Evolutionary conservation across 2,329 filamentous ascomycete species (phyloP).

Genomic region (Albophoma yamanashiensis): DNA sequence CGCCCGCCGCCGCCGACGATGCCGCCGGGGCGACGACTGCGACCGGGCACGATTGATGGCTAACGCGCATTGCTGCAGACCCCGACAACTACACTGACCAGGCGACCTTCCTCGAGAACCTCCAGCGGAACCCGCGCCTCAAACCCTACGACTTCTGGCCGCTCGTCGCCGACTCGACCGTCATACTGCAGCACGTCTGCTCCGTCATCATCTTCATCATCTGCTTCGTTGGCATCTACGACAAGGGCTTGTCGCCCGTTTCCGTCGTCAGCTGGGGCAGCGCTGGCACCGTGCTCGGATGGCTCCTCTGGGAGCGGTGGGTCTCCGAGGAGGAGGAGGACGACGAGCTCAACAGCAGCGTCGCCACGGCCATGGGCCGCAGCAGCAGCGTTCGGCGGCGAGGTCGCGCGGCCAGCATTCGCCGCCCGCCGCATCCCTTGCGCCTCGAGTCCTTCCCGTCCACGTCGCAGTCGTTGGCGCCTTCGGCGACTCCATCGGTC

Average conservation of each 20-base stretch:
- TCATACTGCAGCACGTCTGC: conserved; percentile 94
- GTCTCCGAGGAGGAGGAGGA: conserved; percentile 54
- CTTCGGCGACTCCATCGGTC: conserved; percentile 11
- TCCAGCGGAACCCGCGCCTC: conserved; percentile 87
- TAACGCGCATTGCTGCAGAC: conserved; percentile 36
- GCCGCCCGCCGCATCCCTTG: conserved; percentile 20
- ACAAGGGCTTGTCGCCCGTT: conserved; percentile 80
- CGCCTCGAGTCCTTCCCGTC: conserved; percentile 15
- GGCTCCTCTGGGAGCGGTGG: conserved; percentile 90
- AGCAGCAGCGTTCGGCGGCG: conserved; percentile 22
- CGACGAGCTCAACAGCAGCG: conserved; percentile 24
- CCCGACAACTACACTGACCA: conserved; percentile 99
- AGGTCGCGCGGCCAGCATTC: conserved; percentile 24
- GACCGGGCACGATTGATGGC: neutral
- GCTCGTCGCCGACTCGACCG: conserved; percentile 84
- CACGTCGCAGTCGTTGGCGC: conserved; percentile 12
- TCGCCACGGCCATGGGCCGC: conserved; percentile 21
- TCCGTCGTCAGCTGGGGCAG: conserved; percentile 80
- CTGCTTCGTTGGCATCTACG: conserved; percentile 84
- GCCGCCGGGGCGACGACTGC: neutral
- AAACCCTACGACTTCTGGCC: conserved; percentile 98
- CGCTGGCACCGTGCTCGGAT: conserved; percentile 72
- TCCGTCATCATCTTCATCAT: conserved; percentile 91
- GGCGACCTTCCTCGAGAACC: conserved; percentile 88
- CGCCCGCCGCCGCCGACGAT: neutral